Evolutionary conservation across 192 early-diverging fungal species (phyloP).

Genomic region (Martensiomyces pterosporus): DNA sequence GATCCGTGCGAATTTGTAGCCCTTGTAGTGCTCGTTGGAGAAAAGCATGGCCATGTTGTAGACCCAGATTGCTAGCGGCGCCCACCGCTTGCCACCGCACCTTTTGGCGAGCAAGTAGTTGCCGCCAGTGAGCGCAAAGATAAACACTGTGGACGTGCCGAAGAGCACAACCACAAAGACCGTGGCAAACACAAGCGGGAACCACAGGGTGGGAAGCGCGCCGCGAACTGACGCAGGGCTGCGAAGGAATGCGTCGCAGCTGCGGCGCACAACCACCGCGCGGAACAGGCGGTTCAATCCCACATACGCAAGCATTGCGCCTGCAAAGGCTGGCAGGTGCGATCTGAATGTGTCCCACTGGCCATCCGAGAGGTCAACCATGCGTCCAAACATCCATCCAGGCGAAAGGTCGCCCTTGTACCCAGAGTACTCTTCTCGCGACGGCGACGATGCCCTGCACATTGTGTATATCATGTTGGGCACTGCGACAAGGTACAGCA

Average conservation of each 20-base stretch:
- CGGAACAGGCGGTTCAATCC: conserved; percentile 25
- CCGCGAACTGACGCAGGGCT: neutral
- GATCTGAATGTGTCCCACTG: conserved; percentile 50
- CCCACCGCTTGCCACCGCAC: conserved; percentile 51
- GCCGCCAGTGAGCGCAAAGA: conserved; percentile 55
- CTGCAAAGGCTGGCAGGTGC: conserved; percentile 49
- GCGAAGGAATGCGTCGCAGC: neutral
- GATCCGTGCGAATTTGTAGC: conserved; percentile 63
- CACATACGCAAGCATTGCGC: conserved; percentile 30
- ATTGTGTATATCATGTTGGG: conserved; percentile 64
- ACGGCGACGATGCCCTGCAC: conserved; percentile 45
- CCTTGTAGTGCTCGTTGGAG: conserved; percentile 68
- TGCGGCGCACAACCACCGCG: neutral
- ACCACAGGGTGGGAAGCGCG: conserved; percentile 48
- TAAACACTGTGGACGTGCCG: conserved; percentile 75
- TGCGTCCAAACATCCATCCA: conserved; percentile 71
- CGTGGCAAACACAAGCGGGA: conserved; percentile 57
- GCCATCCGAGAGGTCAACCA: conserved; percentile 52
- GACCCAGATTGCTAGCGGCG: conserved; percentile 72
- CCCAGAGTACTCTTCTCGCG: conserved; percentile 30
- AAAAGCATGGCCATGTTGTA: conserved; percentile 81
- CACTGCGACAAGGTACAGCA: conserved; percentile 54
- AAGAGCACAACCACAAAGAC: conserved; percentile 63
- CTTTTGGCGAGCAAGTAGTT: conserved; percentile 66
- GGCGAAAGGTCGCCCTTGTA: conserved; percentile 47